A percentile compares a stretch with the other conserved stretches of the same genome.
Evolutionary conservation across 1,284 basidiomycete genomes (phyloP).

Genomic region (Ganoderma resinaceum): DNA sequence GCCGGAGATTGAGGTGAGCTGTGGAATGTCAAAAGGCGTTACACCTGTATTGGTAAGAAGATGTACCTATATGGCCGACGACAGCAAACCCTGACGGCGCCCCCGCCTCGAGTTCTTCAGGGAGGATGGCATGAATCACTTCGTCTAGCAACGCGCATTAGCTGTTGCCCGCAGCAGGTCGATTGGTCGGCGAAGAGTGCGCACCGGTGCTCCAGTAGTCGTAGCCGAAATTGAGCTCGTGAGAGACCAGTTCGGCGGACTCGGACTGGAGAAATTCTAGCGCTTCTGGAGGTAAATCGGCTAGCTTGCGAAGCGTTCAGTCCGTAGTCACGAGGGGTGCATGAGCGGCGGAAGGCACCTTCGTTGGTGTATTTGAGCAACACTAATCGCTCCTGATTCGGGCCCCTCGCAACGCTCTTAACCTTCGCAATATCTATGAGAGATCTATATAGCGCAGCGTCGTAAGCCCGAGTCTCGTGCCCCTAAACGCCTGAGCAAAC

Average conservation of each 20-base stretch:
- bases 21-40: not conserved
- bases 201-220: conserved; percentile 86
- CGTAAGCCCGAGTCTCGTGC: conserved; percentile 6
- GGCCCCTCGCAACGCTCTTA: conserved; percentile 62
- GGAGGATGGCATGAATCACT: conserved; percentile 81
- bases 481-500: conserved; percentile 7
- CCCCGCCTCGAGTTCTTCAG: conserved; percentile 75
- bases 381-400: conserved; percentile 61
- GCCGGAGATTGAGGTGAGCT: conserved; percentile 91
- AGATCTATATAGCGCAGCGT: conserved; percentile 42
- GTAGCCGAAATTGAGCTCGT: conserved; percentile 76
- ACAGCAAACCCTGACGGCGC: conserved; percentile 89
- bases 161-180: not conserved
- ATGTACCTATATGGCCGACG: conserved; percentile 89
- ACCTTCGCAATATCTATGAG: conserved; percentile 74
- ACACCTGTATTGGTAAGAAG: not conserved
- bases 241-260: conserved; percentile 59
- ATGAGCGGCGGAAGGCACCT: conserved; percentile 52
- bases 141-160: conserved; percentile 64
- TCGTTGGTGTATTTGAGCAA: conserved; percentile 64
- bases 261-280: conserved; percentile 61
- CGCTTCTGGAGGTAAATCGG: conserved; percentile 65
- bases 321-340: conserved; percentile 15
- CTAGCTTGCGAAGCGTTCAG: conserved; percentile 58
- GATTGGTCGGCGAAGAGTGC: not conserved